Percentiles rank a stretch among this genome's conserved stretches.
Conservation (phyloP, 495 filamentous ascomycete species). For the Penicillium chermesinum region DNA sequence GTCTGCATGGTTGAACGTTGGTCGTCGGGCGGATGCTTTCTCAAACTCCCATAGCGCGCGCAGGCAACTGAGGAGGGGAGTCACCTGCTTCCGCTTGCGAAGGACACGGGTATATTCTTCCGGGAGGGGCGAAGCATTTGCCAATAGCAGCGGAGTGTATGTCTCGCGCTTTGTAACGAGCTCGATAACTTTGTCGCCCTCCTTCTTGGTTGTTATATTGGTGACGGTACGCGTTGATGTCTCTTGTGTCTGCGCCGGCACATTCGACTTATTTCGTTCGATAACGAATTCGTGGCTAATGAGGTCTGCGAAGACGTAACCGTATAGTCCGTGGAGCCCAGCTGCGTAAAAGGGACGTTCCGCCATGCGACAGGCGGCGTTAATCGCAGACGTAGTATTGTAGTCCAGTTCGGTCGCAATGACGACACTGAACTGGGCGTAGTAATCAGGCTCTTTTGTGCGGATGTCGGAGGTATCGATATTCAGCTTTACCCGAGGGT, state of each 20-base stretch:
- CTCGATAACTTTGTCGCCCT: slow-evolving; percentile 70
- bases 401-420: slow-evolving; percentile 90
- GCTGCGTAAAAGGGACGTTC: slow-evolving; percentile 83
- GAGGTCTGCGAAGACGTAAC: slow-evolving; percentile 90
- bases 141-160: slow-evolving; percentile 76
- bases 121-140: slow-evolving; percentile 69
- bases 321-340: slow-evolving; percentile 83
- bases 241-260: slow-evolving; percentile 61
- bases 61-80: slow-evolving; percentile 74
- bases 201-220: slow-evolving; percentile 63
- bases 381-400: slow-evolving; percentile 65
- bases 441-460: slow-evolving; percentile 64
- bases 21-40: slow-evolving; percentile 45
- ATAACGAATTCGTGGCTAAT: slow-evolving; percentile 83
- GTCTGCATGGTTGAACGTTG: slow-evolving; percentile 54
- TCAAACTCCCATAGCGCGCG: slow-evolving; percentile 80
- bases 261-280: slow-evolving; percentile 75
- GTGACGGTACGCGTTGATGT: slow-evolving; percentile 73
- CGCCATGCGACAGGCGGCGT: slow-evolving; percentile 71
- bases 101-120: slow-evolving; percentile 59
- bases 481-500: slow-evolving; percentile 78
- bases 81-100: slow-evolving; percentile 67
- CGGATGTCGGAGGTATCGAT: slow-evolving; percentile 62
- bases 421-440: slow-evolving; percentile 70
- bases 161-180: slow-evolving; percentile 87